A percentile compares a stretch with the other conserved stretches of the same genome.
phyloP scores from a whole-genome alignment of 2,329 filamentous ascomycete genomes.

The Phoma sp. region DNA sequence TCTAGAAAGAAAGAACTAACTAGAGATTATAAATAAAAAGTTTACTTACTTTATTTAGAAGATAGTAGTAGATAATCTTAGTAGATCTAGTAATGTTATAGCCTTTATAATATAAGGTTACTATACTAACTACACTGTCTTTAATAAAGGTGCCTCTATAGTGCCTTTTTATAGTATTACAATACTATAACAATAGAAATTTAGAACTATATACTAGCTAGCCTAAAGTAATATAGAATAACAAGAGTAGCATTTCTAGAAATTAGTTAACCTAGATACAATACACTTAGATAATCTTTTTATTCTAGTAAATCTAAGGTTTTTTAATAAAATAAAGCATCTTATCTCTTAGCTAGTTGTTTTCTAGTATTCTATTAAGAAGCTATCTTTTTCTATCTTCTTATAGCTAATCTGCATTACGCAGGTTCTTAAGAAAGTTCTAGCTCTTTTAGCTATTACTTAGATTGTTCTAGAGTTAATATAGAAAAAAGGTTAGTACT shows the following conservation, averaged over 20 bases:
- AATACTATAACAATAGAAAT: not conserved
- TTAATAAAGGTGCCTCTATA: too few relatives aligned
- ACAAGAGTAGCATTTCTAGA: not conserved
- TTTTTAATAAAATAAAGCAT: not conserved
- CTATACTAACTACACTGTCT: too few relatives aligned
- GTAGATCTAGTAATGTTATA: too few relatives aligned
- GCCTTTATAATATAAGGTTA: too few relatives aligned
- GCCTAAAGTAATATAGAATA: not conserved
- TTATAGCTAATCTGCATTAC: not conserved
- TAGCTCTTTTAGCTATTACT: not conserved
- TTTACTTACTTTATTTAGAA: not conserved
- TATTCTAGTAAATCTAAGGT: not conserved
- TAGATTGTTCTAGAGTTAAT: not conserved
- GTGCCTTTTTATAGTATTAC: not conserved
- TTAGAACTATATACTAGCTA: not conserved
- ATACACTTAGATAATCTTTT: not conserved
- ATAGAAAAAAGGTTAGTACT: not conserved
- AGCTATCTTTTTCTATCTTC: not conserved
- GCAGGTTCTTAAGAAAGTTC: not conserved
- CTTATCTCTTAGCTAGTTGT: not conserved
- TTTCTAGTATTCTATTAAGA: not conserved
- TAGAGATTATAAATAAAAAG: not conserved
- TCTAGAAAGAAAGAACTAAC: not conserved
- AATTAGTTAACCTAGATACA: not conserved
- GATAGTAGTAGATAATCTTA: too few relatives aligned